A percentile compares a stretch with the other conserved stretches of the same genome.
Conservation (phyloP, 2,329 filamentous ascomycete species). For the Trichophyton rubrum region DNA sequence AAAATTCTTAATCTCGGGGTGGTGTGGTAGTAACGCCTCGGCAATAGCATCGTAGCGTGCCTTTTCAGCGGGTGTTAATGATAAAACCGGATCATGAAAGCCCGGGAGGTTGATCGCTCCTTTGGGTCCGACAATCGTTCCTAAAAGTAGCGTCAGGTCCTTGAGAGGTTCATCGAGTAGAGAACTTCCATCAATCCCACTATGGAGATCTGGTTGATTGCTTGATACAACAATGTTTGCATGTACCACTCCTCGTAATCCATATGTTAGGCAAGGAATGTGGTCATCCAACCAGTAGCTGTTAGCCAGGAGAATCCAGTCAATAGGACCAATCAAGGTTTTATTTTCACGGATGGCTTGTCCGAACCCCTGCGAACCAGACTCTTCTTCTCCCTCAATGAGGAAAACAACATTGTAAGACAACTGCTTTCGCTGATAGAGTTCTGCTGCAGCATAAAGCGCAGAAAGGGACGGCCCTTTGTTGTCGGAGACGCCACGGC, state of each 20-base stretch:
- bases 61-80: conserved; percentile 62
- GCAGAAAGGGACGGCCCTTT: conserved; percentile 93
- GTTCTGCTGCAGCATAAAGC: conserved; percentile 80
- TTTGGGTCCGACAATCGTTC: conserved; percentile 65
- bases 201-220: conserved; percentile 77
- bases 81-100: conserved; percentile 76
- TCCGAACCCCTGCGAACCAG: conserved; percentile 80
- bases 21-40: conserved; percentile 58
- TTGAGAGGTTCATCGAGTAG: conserved; percentile 79
- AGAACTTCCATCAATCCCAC: conserved; percentile 88
- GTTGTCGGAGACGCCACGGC: conserved; percentile 92
- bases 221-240: conserved; percentile 83
- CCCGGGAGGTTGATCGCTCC: conserved; percentile 74
- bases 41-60: conserved; percentile 75
- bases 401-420: conserved; percentile 77
- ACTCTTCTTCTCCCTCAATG: conserved; percentile 83
- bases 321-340: conserved; percentile 71
- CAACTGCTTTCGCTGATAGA: conserved; percentile 70
- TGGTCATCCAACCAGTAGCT: conserved; percentile 98
- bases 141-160: conserved; percentile 72
- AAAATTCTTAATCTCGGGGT: conserved; percentile 50
- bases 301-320: conserved; percentile 91
- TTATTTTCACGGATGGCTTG: conserved; percentile 71
- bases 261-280: conserved; percentile 89
- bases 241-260: conserved; percentile 83